phyloP scores from a whole-genome alignment of 2,329 filamentous ascomycete genomes.

The Cadophora luteo-olivacea region DNA sequence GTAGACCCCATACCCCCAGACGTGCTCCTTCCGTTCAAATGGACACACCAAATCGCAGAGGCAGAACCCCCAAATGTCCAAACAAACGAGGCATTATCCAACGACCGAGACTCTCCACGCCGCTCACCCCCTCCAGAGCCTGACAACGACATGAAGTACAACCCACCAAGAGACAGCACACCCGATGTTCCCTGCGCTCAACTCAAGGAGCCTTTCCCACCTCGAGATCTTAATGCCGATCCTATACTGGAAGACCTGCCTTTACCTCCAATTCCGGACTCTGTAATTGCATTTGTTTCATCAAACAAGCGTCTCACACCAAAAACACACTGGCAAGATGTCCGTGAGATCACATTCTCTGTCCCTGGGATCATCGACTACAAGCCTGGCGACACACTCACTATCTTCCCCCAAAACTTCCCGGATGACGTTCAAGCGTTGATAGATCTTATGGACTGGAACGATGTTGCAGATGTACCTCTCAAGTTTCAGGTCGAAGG shows the following conservation, averaged over 20 bases:
- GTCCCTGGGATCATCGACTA: constrained; percentile 50
- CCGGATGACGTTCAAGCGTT: constrained; percentile 79
- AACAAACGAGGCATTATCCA: background rate
- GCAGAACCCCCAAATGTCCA: background rate
- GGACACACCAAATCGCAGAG: constrained; percentile 55
- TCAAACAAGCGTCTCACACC: constrained; percentile 80
- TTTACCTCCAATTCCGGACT: constrained; percentile 29
- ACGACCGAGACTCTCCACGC: background rate
- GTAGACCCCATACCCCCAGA: constrained; percentile 75
- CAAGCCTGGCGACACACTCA: constrained; percentile 80
- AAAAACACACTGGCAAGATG: constrained; percentile 86
- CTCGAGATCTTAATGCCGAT: constrained; percentile 24
- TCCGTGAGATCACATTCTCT: constrained; percentile 76
- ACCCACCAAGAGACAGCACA: constrained; percentile 10
- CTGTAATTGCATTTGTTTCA: constrained; percentile 51
- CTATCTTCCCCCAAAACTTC: constrained; percentile 88
- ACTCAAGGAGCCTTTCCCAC: constrained; percentile 24
- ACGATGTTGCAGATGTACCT: constrained; percentile 70
- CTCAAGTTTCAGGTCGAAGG: constrained; percentile 58
- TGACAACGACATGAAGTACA: background rate
- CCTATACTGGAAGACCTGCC: background rate
- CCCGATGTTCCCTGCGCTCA: constrained; percentile 19
- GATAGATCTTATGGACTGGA: constrained; percentile 82
- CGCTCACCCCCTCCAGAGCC: background rate
- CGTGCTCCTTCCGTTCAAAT: constrained; percentile 78